Base-by-base conservation (phyloP, 495 filamentous ascomycete genomes). In the Baudoinia panamericana region DNA sequence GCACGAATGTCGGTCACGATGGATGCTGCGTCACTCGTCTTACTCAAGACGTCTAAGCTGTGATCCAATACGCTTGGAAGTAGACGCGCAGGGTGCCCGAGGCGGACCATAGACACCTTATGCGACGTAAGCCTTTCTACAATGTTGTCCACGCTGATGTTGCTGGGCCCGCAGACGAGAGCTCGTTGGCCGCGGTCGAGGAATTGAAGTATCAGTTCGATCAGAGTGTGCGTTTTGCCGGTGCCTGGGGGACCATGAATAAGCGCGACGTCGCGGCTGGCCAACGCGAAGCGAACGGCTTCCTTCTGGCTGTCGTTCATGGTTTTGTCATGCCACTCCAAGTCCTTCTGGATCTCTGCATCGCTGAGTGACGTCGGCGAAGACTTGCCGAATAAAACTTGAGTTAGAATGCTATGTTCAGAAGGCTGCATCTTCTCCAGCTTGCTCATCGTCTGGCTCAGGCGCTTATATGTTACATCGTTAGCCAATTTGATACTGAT, bases 81-180 rank as follows among this genome's bases (percentile, higher is more conserved):
- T 3, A 97, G 68, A 15, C 90, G 77, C 1, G 90, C 92, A 2
- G 92, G 90, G 60, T 96, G 90, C 0, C 90, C 90, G 0, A 97
- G 73, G 0, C 90, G 80, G 41, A 96, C 71, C 39, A 95, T 81
- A 0, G 88, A 82, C 1, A 96, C 68, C 47, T 81, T 81, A 45
- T 82, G 80, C 0, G 82, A 76, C 0, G 85, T 70, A 0, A 96
- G 71, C 8, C 92, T 74, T 61, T 96, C 88, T n/a, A 94, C 86
- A 43, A 99, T 95, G 54, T 99, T 99, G 65, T 99, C 90, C 1
- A 96, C 90, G 0, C 83, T 87, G 36, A 99, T 84, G 56, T 99
- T 99, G 8, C 83, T 92, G 0, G 90, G 90, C 0, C 90, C 90
- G 55, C 90, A 99, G 15, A 99, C 87, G 2, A 99, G 71, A 12